Percentiles rank a stretch among this genome's conserved stretches.
Conservation (phyloP, 805 yeast genomes). For the Suhomyces xylopsoci region DNA sequence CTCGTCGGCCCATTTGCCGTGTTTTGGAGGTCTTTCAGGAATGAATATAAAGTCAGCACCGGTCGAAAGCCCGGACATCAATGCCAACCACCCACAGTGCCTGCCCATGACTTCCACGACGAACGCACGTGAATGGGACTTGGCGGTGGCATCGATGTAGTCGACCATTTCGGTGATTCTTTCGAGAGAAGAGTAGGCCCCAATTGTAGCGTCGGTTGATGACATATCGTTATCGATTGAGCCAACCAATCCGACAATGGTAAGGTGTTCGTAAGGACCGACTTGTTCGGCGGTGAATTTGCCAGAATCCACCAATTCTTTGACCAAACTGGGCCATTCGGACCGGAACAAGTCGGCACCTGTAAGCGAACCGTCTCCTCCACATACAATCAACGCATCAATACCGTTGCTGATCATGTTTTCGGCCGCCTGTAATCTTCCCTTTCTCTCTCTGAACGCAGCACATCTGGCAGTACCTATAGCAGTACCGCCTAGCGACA, state of each 20-base stretch:
- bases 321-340: slow-evolving; percentile 73
- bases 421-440: slow-evolving; percentile 60
- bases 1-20: slow-evolving; percentile 63
- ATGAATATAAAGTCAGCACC: slow-evolving; percentile 79
- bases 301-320: slow-evolving; percentile 49
- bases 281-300: slow-evolving; percentile 46
- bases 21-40: slow-evolving; percentile 73
- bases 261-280: slow-evolving; percentile 52
- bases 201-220: slow-evolving; percentile 80
- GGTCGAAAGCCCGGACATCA: slow-evolving; percentile 77
- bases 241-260: slow-evolving; percentile 74
- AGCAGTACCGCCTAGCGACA: slow-evolving; percentile 69
- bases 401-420: slow-evolving; percentile 69
- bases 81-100: slow-evolving; percentile 85
- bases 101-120: slow-evolving; percentile 88
- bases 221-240: slow-evolving; percentile 86
- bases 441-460: slow-evolving; percentile 64
- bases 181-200: slow-evolving; percentile 75
- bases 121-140: slow-evolving; percentile 78
- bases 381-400: slow-evolving; percentile 76
- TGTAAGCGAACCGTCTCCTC: slow-evolving; percentile 81
- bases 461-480: slow-evolving; percentile 77
- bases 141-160: slow-evolving; percentile 81
- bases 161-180: slow-evolving; percentile 74
- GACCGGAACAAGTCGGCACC: slow-evolving; percentile 76